phyloP scores from a whole-genome alignment of 129 eudicot species.

The Escallonia herrerae region DNA sequence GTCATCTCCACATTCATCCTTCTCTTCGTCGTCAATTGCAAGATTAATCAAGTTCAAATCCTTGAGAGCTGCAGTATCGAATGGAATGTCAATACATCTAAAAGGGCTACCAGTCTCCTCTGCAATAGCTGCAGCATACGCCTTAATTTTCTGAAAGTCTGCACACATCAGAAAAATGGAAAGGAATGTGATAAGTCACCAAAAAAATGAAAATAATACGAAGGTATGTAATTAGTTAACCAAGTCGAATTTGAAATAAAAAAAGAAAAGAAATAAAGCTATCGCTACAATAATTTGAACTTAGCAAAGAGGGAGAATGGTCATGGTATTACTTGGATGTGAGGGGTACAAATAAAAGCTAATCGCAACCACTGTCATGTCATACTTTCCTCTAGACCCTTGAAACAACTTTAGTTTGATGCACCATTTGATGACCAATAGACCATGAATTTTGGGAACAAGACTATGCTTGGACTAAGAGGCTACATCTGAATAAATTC shows the following conservation, averaged over 20 bases:
- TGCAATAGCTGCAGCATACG: slow-evolving; percentile 55
- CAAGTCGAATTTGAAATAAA: not conserved
- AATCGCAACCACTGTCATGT: too few relatives aligned
- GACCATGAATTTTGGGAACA: too few relatives aligned
- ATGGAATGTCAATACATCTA: slow-evolving; percentile 54
- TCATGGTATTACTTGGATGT: too few relatives aligned
- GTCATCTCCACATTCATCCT: slow-evolving; percentile 36
- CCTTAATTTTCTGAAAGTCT: slow-evolving; percentile 81
- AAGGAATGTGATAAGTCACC: too few relatives aligned
- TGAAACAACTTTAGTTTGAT: too few relatives aligned
- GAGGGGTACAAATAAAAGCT: too few relatives aligned
- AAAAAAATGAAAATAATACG: not conserved
- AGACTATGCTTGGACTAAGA: too few relatives aligned
- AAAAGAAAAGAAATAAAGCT: not conserved
- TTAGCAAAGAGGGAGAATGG: too few relatives aligned
- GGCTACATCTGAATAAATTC: too few relatives aligned
- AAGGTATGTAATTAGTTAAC: not conserved
- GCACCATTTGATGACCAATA: too few relatives aligned
- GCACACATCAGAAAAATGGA: slow-evolving; percentile 3
- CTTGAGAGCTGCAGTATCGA: slow-evolving; percentile 49
- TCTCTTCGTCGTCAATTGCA: slow-evolving; percentile 65
- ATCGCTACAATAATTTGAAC: not conserved
- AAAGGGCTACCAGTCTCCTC: slow-evolving; percentile 58
- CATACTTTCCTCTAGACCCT: too few relatives aligned
- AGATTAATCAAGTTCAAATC: slow-evolving; percentile 60